Base-by-base conservation (phyloP, 139 green algal genomes). In the Medakamo hakoo region DNA sequence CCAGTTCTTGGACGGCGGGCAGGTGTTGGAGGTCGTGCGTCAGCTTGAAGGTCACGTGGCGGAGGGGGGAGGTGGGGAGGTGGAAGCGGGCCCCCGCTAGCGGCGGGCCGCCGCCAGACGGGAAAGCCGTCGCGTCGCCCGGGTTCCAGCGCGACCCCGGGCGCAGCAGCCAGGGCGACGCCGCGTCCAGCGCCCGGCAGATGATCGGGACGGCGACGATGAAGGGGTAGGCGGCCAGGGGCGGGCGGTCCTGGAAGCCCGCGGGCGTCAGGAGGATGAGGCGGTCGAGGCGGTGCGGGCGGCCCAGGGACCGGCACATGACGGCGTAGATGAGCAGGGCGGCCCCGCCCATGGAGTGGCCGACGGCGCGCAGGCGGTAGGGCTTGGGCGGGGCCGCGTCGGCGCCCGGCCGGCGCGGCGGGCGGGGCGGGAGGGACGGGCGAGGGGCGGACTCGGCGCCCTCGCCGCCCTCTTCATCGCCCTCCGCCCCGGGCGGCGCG, bases 241-340 rank as follows among this genome's bases (percentile, higher is more conserved):
- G 75, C 4, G 63, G 56, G 55, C 74, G 49, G 23, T 72, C 28
- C 61, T 86, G 84, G 66, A 91, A 89, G 60, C 85, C 86, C 0
- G 86, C 86, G 16, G 86, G 86, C 27, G 76, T 87, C 40, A 94
- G 75, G 61, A 94, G 75, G 27, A 94, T 74, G 55, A 94, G 68
- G 27, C 82, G 73, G 25, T 61, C 65, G 22, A 94, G 62, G 62
- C 77, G 74, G 49, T 86, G 78, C 1, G 79, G 78, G n/a, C 67
- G 55, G 1, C 70, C 64, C 14, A 56, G 24, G 59, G 63, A 57
- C 49, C 60, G 26, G n/a, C 65, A 60, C 30, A 29, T 66, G 23
- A 75, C 66, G 3, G 68, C 73, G 63, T 92, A 86, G 49, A 91
- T 73, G 21, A 92, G 70, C 61, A 83, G 60, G 1, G 63, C 67